Evolutionary conservation across 768 basidiomycete species (phyloP).

Genomic region (Trametes maxima): DNA sequence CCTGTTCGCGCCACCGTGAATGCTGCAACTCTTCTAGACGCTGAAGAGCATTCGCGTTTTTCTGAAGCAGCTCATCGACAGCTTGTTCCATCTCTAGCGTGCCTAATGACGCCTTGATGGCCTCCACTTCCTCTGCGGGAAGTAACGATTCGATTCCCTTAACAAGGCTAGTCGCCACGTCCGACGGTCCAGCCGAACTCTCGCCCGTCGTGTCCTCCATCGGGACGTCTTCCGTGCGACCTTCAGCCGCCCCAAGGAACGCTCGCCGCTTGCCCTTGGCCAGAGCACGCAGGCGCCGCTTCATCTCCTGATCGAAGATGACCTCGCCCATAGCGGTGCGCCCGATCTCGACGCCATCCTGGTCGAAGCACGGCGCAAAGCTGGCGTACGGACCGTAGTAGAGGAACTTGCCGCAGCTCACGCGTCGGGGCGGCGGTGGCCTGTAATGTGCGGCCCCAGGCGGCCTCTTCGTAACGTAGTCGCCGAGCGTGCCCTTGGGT

Average conservation of each 20-base stretch:
- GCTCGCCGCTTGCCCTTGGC: slow-evolving; percentile 34
- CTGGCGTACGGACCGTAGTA: slow-evolving; percentile 77
- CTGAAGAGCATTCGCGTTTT: slow-evolving; percentile 63
- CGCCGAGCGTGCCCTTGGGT: slow-evolving; percentile 51
- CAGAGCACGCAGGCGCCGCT: slow-evolving; percentile 34
- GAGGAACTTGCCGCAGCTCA: slow-evolving; percentile 69
- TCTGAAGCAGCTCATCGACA: slow-evolving; percentile 66
- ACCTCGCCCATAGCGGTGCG: slow-evolving; percentile 60
- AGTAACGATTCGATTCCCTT: slow-evolving; percentile 55
- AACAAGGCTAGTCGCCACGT: slow-evolving; percentile 37
- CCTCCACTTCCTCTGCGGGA: slow-evolving; percentile 53
- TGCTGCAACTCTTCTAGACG: slow-evolving; percentile 69
- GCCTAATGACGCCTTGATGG: slow-evolving; percentile 62
- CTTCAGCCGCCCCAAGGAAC: background rate
- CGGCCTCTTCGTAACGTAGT: slow-evolving; percentile 52
- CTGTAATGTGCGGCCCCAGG: slow-evolving; percentile 38
- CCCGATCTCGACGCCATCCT: slow-evolving; percentile 74
- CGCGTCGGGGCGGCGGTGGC: slow-evolving; percentile 51
- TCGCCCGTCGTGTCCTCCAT: slow-evolving; percentile 21
- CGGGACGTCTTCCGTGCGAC: slow-evolving; percentile 13
- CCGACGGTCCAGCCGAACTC: slow-evolving; percentile 19
- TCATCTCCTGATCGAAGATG: slow-evolving; percentile 52
- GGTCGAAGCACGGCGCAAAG: slow-evolving; percentile 81
- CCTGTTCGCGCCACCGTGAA: slow-evolving; percentile 50
- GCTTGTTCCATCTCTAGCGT: slow-evolving; percentile 68